Conservation (phyloP, 2,329 filamentous ascomycete species). For the Bipolaris bicolor region DNA sequence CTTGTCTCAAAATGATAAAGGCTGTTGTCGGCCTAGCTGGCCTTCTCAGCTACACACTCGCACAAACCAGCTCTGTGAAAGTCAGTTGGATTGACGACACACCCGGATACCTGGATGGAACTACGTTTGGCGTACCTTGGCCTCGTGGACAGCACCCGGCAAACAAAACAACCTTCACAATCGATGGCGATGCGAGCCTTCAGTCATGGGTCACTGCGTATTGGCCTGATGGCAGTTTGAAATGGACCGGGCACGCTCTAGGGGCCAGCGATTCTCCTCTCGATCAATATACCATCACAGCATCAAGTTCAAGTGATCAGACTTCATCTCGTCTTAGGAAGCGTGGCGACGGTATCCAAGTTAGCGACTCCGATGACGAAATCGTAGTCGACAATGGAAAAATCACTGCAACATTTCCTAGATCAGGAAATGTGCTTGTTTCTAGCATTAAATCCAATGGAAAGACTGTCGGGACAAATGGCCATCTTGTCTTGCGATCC, state of each 20-base stretch:
- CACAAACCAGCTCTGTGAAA: conserved; percentile 30
- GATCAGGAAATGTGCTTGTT: conserved; percentile 39
- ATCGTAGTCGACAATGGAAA: conserved; percentile 44
- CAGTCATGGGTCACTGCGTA: conserved; percentile 65
- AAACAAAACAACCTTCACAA: conserved; percentile 44
- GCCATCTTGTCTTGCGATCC: conserved; percentile 58
- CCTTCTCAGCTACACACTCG: conserved; percentile 21
- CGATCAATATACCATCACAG: conserved; percentile 54
- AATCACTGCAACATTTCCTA: conserved; percentile 43
- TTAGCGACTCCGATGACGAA: conserved; percentile 30
- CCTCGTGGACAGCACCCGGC: conserved; percentile 46
- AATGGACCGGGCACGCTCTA: conserved; percentile 67
- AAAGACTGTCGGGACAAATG: conserved; percentile 48
- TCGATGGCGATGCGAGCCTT: conserved; percentile 42
- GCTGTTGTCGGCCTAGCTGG: conserved; percentile 22
- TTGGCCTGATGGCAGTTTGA: conserved; percentile 66
- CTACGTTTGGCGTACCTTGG: conserved; percentile 52
- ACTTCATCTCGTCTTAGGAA: conserved; percentile 16
- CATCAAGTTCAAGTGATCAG: conserved; percentile 32
- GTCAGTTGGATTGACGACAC: conserved; percentile 43
- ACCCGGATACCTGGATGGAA: conserved; percentile 39
- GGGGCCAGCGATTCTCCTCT: conserved; percentile 50
- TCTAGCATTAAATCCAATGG: conserved; percentile 47
- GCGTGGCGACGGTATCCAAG: conserved; percentile 28
- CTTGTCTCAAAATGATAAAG: conserved; percentile 21